These are phyloP conservation scores for Sarcomyxa edulis DNA, from an alignment of 768 basidiomycete species.

Conservation along the genomic window DNA sequence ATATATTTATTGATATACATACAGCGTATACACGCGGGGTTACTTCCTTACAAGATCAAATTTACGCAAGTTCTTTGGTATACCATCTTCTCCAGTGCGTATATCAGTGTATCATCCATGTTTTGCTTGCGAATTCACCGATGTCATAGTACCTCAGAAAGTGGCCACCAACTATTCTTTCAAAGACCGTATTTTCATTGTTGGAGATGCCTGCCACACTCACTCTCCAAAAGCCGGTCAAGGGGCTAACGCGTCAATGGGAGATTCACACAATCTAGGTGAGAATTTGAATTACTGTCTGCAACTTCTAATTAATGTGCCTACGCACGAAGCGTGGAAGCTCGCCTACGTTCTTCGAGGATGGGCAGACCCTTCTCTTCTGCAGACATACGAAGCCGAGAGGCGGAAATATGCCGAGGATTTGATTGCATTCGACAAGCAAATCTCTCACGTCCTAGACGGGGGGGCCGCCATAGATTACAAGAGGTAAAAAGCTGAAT, in stretches of 20 bases:
- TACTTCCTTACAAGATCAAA: slow-evolving; percentile 50
- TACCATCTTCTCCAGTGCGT: slow-evolving; percentile 67
- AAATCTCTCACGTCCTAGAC: slow-evolving; percentile 44
- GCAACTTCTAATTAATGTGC: too few relatives aligned
- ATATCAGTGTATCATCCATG: too few relatives aligned
- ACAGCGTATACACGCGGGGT: too few relatives aligned
- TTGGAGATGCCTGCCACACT: slow-evolving; percentile 71
- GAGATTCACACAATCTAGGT: slow-evolving; percentile 70
- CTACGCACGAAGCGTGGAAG: slow-evolving; percentile 56
- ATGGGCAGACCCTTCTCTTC: slow-evolving; percentile 40
- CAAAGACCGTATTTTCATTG: slow-evolving; percentile 67
- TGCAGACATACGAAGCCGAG: slow-evolving; percentile 63
- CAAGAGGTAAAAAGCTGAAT: slow-evolving; percentile 32
- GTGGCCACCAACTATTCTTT: slow-evolving; percentile 60
- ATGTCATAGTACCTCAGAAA: slow-evolving; percentile 58
- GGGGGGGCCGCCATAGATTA: slow-evolving; percentile 53
- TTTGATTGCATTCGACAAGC: slow-evolving; percentile 65
- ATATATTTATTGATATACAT: too few relatives aligned
- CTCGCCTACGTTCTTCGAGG: slow-evolving; percentile 51
- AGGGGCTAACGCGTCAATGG: slow-evolving; percentile 77
- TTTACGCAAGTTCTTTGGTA: slow-evolving; percentile 58
- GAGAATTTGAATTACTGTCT: too few relatives aligned
- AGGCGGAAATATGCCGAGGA: slow-evolving; percentile 66
- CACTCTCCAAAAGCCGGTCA: slow-evolving; percentile 69
- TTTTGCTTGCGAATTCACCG: not conserved